Conservation (phyloP, 495 filamentous ascomycete species). For the Penicillium verhagenii region DNA sequence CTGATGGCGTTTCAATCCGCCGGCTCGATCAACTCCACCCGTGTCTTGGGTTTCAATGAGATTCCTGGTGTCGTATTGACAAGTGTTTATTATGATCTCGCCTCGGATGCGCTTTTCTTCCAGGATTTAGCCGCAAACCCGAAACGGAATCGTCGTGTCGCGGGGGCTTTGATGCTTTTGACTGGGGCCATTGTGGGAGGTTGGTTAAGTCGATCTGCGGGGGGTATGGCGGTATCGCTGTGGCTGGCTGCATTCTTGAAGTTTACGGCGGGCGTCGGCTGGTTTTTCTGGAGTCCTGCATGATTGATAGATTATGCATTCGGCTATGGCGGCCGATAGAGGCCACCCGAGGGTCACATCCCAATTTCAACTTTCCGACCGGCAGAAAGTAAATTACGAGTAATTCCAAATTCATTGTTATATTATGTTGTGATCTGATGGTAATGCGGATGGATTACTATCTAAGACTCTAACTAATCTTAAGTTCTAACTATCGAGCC, state of each 20-base stretch:
- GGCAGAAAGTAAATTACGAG: too few species aligned
- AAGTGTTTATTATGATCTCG: background rate
- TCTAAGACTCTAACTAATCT: too few species aligned
- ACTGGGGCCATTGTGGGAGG: constrained; percentile 1
- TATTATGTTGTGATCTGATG: too few species aligned
- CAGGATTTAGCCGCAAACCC: background rate
- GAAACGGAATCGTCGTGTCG: background rate
- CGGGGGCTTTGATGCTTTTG: background rate
- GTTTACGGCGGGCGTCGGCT: background rate
- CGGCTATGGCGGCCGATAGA: too few species aligned
- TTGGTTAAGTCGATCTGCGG: background rate
- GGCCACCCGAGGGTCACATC: too few species aligned
- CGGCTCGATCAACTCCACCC: background rate
- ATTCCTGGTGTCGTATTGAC: background rate
- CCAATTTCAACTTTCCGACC: too few species aligned
- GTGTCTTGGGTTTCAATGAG: background rate
- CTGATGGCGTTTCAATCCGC: background rate
- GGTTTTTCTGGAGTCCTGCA: background rate
- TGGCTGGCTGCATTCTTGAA: background rate
- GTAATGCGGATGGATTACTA: too few species aligned
- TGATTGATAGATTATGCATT: too few species aligned
- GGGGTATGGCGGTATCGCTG: background rate
- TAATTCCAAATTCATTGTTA: too few species aligned
- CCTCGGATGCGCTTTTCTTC: background rate
- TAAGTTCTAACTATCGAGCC: too few species aligned